Evolutionary conservation across 352 stramenopile genomes (phyloP), one percentile per base, ranked within the genome.

Genomic region (Globisporangium polare): DNA sequence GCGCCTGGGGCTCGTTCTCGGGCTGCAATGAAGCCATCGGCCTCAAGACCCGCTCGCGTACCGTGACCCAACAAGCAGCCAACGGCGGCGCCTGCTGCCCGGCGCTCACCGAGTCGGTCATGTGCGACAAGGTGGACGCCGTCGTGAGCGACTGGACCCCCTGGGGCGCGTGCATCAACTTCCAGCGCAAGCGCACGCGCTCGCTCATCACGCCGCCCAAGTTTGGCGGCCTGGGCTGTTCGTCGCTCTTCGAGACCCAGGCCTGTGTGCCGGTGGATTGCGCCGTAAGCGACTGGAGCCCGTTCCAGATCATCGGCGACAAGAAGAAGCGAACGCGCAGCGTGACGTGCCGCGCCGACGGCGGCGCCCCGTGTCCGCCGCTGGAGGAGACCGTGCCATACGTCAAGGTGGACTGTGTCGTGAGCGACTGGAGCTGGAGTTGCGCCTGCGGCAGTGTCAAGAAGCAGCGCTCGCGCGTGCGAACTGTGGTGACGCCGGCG

Each of bases 81-180:
- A 75, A 85, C 53, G 70, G 75, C 8, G 73, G 73, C 15, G 31
- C 13, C 1, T 53, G n/a, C 13, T 81, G 73, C 42, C 73, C 71
- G 18, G 8, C 58, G 10, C 60, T 80, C 8, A 49, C 37, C 9
- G 73, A 80, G 31, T 60, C 59, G 5, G 54, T 46, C 13, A 0
- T 56, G 12, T 87, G 80, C 41, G 72, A 80, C 53, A 69, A 71
- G 3, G 66, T 88, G 15, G 65, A 80, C 67, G 84, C 77, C 37
- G 68, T 69, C 18, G 62, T 83, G 7, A 73, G 65, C 15, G 55
- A 72, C 42, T 89, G 80, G 80, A 72, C 58, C 0, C 42, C 60
- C 22, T 86, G 68, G 67, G 70, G 71, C 22, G 47, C 62, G 22
- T 89, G 78, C 43, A 62, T 77, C 26, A 56, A 73, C 24, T 61